Evolutionary conservation across 495 filamentous ascomycete genomes (phyloP).

Genomic region (Arthonia radiata): DNA sequence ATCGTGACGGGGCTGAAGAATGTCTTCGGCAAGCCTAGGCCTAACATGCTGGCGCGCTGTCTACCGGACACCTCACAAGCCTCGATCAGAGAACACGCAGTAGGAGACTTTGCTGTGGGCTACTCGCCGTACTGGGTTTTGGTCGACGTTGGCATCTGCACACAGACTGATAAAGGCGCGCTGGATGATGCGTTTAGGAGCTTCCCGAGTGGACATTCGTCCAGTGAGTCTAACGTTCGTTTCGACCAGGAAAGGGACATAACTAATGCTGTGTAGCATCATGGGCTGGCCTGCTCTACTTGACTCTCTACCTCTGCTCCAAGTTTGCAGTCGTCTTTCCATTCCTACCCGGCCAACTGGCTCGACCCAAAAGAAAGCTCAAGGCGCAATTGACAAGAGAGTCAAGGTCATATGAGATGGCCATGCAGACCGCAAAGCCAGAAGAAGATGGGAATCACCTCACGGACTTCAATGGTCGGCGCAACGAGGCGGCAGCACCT

Average conservation of each 20-base stretch:
- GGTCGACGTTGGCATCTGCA: conserved; percentile 38
- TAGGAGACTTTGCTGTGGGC: conserved; percentile 24
- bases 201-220: conserved; percentile 55
- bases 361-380: too few species aligned
- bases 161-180: conserved; percentile 27
- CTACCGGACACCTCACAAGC: conserved; percentile 40
- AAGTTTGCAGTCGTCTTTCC: conserved; percentile 1
- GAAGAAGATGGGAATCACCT: too few species aligned
- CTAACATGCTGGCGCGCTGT: conserved; percentile 49
- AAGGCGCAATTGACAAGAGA: too few species aligned
- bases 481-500: too few species aligned
- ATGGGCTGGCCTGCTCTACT: too few species aligned
- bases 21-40: conserved; percentile 61
- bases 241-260: conserved; percentile 1
- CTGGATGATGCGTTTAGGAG: conserved; percentile 70
- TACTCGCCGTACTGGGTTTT: conserved; percentile 21
- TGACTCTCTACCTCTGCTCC: too few species aligned
- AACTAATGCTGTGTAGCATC: not conserved
- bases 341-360: not conserved
- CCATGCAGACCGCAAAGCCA: too few species aligned
- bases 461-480: too few species aligned
- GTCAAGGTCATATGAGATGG: too few species aligned
- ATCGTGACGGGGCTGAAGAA: conserved; percentile 70
- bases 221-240: conserved; percentile 26
- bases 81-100: conserved; percentile 20